Percentiles rank a stretch among this genome's conserved stretches.
Conservation (phyloP, 2,329 filamentous ascomycete genomes). For the Metarhizium humberi region DNA sequence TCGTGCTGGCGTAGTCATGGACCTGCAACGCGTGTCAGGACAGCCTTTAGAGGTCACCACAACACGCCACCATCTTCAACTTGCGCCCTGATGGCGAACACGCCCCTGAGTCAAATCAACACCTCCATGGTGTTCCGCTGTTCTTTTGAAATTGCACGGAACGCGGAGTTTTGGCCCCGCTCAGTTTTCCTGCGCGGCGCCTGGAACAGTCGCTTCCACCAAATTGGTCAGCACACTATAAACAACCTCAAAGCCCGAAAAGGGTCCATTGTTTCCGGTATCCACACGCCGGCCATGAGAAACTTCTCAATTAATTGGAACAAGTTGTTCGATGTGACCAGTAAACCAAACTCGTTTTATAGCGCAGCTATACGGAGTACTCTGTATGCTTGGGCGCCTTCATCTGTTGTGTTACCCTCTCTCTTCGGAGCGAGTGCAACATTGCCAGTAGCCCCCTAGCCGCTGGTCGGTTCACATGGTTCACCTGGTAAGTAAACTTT, state of each 20-base stretch:
- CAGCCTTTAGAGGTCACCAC: not conserved
- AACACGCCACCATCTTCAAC: no score
- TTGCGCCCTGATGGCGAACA: not conserved
- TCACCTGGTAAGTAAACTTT: not conserved
- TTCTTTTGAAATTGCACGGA: no score
- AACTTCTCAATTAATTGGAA: not conserved
- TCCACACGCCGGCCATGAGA: not conserved
- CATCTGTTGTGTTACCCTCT: not conserved
- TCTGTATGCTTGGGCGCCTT: not conserved
- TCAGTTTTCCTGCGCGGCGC: not conserved
- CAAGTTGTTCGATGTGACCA: not conserved
- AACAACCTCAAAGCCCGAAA: not conserved
- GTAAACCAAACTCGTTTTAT: not conserved
- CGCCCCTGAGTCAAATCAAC: not conserved
- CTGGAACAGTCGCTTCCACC: not conserved
- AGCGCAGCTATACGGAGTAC: not conserved
- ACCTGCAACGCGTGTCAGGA: no score
- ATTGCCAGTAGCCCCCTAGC: not conserved
- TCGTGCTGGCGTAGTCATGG: not conserved
- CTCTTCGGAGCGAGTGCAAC: not conserved
- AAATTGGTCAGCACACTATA: not conserved
- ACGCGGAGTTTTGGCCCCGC: not conserved
- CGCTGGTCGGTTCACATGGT: not conserved
- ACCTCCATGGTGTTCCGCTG: no score
- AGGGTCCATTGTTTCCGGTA: not conserved